phyloP scores from a whole-genome alignment of 371 early-diverging fungal genomes.

The Parasitella parasitica region DNA sequence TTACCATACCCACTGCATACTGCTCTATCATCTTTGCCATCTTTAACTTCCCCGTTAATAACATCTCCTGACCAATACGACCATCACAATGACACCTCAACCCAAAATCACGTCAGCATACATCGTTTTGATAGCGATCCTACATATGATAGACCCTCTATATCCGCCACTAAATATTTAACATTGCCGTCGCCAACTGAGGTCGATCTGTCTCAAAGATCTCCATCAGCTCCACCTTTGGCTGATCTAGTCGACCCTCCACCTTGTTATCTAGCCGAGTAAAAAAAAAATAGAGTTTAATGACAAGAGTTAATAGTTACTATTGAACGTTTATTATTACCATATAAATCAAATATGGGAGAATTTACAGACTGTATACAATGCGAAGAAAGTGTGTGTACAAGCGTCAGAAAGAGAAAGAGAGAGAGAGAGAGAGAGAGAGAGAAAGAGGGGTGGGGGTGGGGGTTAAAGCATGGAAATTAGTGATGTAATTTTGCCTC shows the following conservation, averaged over 20 bases:
- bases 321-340: no score
- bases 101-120: not conserved
- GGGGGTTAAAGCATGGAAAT: no score
- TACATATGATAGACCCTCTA: not conserved
- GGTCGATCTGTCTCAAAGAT: not conserved
- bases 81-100: not conserved
- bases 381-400: no score
- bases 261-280: not conserved
- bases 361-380: no score
- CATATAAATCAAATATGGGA: no score
- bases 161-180: not conserved
- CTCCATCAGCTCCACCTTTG: constrained; percentile 10
- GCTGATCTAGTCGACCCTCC: constrained; percentile 3
- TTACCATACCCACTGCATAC: not conserved
- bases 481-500: no score
- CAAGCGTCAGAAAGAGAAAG: no score
- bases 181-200: not conserved
- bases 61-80: not conserved
- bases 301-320: no score
- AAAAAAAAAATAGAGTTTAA: not conserved
- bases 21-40: not conserved
- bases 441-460: no score
- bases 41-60: not conserved
- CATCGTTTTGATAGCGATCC: constrained; percentile 13
- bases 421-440: no score